A percentile compares a stretch with the other conserved stretches of the same genome.
These are phyloP conservation scores for Nicotiana rustica DNA, from an alignment of 305 asterid species.

Conservation along the genomic window DNA sequence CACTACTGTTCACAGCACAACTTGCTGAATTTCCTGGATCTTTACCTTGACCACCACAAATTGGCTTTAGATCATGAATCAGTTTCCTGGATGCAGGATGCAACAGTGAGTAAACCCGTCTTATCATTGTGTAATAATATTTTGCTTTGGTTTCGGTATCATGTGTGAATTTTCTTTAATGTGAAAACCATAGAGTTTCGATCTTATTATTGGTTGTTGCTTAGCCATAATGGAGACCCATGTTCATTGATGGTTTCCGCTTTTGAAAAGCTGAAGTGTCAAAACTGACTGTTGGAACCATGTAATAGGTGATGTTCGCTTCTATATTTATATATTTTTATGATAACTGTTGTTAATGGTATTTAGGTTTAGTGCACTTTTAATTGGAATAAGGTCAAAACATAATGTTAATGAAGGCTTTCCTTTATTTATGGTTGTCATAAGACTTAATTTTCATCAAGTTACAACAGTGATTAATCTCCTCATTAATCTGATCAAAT, in stretches of 20 bases:
- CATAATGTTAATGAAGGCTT: neutral
- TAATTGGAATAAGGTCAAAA: neutral
- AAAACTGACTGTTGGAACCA: slow-evolving; percentile 12
- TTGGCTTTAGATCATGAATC: slow-evolving; percentile 74
- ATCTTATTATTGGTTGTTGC: neutral
- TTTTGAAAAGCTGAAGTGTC: slow-evolving; percentile 24
- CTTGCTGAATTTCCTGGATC: slow-evolving; percentile 87
- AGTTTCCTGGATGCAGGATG: slow-evolving; percentile 71
- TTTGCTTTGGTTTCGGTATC: slow-evolving; percentile 6
- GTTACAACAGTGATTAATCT: neutral
- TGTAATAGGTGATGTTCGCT: slow-evolving; percentile 15
- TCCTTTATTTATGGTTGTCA: slow-evolving; percentile 4
- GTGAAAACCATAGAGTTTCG: slow-evolving; percentile 13
- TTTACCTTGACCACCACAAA: slow-evolving; percentile 87
- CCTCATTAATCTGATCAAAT: neutral
- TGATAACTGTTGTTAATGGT: neutral
- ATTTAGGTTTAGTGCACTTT: neutral
- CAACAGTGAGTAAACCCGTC: slow-evolving; percentile 68
- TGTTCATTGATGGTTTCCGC: neutral
- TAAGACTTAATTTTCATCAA: neutral
- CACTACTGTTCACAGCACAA: slow-evolving; percentile 78
- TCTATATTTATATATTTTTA: neutral
- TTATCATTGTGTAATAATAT: slow-evolving; percentile 20
- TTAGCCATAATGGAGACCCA: slow-evolving; percentile 1
- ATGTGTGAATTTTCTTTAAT: slow-evolving; percentile 6